phyloP scores from a whole-genome alignment of 1,284 basidiomycete species.

The Lentinula novae-zelandiae region DNA sequence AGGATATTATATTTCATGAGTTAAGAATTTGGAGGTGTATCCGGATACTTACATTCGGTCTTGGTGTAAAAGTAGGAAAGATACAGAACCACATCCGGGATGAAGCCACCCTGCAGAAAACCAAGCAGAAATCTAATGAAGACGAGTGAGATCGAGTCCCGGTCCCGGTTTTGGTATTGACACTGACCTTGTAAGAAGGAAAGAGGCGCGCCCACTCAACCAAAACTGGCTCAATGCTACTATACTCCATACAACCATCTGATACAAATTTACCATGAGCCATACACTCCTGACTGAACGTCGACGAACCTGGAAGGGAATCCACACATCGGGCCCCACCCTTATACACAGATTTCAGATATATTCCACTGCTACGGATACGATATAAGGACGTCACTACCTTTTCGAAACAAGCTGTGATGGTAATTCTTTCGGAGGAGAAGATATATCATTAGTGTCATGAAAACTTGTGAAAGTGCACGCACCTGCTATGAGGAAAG shows the following conservation, averaged over 20 bases:
- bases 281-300: background rate
- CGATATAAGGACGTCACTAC: background rate
- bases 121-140: slow-evolving; percentile 32
- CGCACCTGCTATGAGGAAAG: slow-evolving; percentile 53
- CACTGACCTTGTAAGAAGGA: slow-evolving; percentile 42
- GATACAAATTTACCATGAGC: background rate
- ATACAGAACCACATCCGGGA: slow-evolving; percentile 63
- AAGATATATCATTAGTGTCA: background rate
- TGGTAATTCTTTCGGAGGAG: slow-evolving; percentile 44
- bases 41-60: slow-evolving; percentile 37
- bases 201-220: slow-evolving; percentile 50
- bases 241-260: slow-evolving; percentile 55
- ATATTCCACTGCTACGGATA: background rate
- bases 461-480: background rate
- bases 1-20: background rate
- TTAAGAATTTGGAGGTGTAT: background rate
- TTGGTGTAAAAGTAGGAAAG: slow-evolving; percentile 69
- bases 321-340: slow-evolving; percentile 70
- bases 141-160: slow-evolving; percentile 11
- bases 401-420: slow-evolving; percentile 68
- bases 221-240: slow-evolving; percentile 63
- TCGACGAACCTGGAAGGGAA: slow-evolving; percentile 53
- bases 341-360: slow-evolving; percentile 19
- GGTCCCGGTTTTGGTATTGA: slow-evolving; percentile 25
- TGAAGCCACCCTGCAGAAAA: slow-evolving; percentile 46